phyloP scores from a whole-genome alignment of 257 asterid species.

The Salvia rosmarinus region DNA sequence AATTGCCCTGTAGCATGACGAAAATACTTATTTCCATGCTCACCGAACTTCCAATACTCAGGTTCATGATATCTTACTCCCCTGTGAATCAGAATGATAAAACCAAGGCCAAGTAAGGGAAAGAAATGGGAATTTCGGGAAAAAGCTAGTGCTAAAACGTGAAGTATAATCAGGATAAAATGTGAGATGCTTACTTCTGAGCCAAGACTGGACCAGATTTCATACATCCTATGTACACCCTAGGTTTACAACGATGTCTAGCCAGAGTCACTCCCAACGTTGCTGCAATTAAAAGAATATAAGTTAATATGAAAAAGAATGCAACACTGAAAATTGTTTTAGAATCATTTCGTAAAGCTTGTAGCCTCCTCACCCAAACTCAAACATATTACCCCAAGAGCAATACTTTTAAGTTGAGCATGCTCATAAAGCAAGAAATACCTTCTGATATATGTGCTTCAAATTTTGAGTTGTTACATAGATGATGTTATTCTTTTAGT shows the following conservation, averaged over 20 bases:
- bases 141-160: not conserved
- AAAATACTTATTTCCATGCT: constrained; percentile 85
- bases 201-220: constrained; percentile 93
- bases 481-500: not conserved
- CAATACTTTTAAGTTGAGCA: not conserved
- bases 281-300: constrained; percentile 48
- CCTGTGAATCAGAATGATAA: constrained; percentile 41
- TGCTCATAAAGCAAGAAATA: not conserved
- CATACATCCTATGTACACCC: constrained; percentile 95
- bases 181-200: constrained; percentile 63
- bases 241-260: constrained; percentile 74
- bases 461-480: constrained; percentile 5
- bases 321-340: not conserved
- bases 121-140: not conserved
- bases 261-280: constrained; percentile 77
- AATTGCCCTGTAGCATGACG: constrained; percentile 96
- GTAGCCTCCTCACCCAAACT: not conserved
- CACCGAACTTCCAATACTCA: constrained; percentile 95
- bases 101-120: constrained; percentile 12
- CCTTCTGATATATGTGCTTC: not conserved
- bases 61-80: constrained; percentile 95
- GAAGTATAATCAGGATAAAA: not conserved
- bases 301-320: not conserved
- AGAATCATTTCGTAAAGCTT: not conserved
- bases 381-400: not conserved